Percentiles rank a stretch among this genome's conserved stretches.
Conservation (phyloP, 2,329 filamentous ascomycete species). For the Aspergillus sp. region DNA sequence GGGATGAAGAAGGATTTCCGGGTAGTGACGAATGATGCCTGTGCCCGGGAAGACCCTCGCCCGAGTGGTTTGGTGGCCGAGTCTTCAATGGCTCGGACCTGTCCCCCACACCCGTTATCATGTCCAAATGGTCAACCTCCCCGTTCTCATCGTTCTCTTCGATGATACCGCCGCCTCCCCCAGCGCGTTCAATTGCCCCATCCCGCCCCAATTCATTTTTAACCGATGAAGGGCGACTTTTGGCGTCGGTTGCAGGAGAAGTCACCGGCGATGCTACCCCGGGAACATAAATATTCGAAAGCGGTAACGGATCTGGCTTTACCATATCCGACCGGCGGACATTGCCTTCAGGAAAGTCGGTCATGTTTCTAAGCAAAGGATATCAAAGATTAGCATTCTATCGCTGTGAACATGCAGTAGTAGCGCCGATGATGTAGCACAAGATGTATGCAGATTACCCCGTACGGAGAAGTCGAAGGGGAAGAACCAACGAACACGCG, state of each 20-base stretch:
- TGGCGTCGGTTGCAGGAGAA: conserved; percentile 13
- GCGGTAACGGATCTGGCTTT: conserved; percentile 13
- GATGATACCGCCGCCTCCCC: not conserved
- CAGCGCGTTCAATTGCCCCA: not conserved
- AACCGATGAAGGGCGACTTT: too few relatives aligned
- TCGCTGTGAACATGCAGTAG: conserved; percentile 1
- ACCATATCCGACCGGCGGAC: conserved; percentile 13
- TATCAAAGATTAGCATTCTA: conserved; percentile 12
- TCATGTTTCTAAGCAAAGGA: conserved; percentile 15
- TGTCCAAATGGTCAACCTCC: conserved; percentile 4
- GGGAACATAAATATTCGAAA: conserved; percentile 10
- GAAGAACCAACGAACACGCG: conserved; percentile 7
- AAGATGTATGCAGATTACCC: not conserved
- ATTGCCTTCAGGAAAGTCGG: conserved; percentile 14
- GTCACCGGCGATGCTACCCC: conserved; percentile 23
- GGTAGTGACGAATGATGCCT: conserved; percentile 18
- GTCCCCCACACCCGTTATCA: conserved; percentile 13
- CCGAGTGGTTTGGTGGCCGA: conserved; percentile 20
- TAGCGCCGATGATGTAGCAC: conserved; percentile 1
- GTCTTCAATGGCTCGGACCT: conserved; percentile 17
- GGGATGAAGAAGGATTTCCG: conserved; percentile 33
- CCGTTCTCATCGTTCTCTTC: conserved; percentile 4
- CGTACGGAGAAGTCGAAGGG: not conserved
- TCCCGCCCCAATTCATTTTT: not conserved
- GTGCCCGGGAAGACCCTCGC: conserved; percentile 16